Percentiles rank a stretch among this genome's conserved stretches.
phyloP scores from a whole-genome alignment of 495 filamentous ascomycete genomes.

The Penicillium arizonense region DNA sequence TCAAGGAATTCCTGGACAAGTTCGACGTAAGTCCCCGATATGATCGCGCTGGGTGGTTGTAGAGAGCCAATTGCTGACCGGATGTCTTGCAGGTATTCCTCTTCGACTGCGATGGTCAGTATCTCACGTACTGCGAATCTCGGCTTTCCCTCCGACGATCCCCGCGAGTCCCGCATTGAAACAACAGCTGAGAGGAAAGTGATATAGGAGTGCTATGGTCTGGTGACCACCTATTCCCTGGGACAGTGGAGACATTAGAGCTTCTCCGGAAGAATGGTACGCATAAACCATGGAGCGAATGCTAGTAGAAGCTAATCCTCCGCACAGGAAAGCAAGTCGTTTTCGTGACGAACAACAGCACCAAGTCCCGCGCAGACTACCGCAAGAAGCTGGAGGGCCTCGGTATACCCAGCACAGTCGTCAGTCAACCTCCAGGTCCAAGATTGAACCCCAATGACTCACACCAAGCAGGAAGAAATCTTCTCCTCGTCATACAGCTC shows the following conservation, averaged over 20 bases:
- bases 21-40: conserved; percentile 75
- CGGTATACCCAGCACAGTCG: conserved; percentile 72
- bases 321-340: conserved; percentile 79
- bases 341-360: conserved; percentile 99
- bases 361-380: conserved; percentile 90
- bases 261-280: conserved; percentile 75
- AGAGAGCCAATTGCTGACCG: conserved; percentile 1
- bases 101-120: conserved; percentile 94
- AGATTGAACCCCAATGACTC: conserved; percentile 1
- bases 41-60: neutral
- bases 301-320: neutral
- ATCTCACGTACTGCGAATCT: conserved; percentile 1
- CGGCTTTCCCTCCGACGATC: conserved; percentile 6
- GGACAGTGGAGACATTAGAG: conserved; percentile 78
- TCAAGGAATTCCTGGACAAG: conserved; percentile 77
- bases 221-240: conserved; percentile 82
- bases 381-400: conserved; percentile 82
- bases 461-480: conserved; percentile 70
- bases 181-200: conserved; percentile 23
- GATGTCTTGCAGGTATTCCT: conserved; percentile 70
- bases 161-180: neutral
- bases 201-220: conserved; percentile 88
- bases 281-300: conserved; percentile 3
- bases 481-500: conserved; percentile 94
- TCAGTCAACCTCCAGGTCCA: conserved; percentile 27